Conservation (phyloP, 2,329 filamentous ascomycete genomes). For the Ophiocordyceps camponoti-rufipedis region DNA sequence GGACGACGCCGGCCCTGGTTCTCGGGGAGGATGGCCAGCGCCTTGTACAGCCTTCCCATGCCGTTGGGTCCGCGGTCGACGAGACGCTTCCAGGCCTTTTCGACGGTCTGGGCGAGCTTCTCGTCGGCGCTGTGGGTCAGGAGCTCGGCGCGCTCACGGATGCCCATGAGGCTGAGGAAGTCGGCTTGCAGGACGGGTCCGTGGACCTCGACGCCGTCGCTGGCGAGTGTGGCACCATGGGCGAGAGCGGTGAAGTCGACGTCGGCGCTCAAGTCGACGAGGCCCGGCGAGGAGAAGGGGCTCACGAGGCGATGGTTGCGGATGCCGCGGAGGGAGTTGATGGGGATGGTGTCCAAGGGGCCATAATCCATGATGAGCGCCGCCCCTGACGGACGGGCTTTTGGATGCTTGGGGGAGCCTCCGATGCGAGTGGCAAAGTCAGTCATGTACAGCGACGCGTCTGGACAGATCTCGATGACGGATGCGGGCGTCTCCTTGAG, state of each 20-base stretch:
- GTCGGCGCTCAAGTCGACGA: constrained; percentile 78
- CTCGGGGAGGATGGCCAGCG: constrained; percentile 74
- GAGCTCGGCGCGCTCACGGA: constrained; percentile 55
- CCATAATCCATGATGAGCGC: constrained; percentile 96
- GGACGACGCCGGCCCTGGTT: constrained; percentile 56
- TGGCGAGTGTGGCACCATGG: constrained; percentile 60
- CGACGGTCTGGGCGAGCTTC: constrained; percentile 40
- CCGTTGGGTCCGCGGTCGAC: constrained; percentile 68
- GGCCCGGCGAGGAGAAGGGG: constrained; percentile 62
- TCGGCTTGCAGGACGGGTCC: constrained; percentile 73
- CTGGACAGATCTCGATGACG: constrained; percentile 78
- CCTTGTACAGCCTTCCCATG: constrained; percentile 94
- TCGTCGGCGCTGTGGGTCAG: constrained; percentile 32
- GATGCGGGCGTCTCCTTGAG: constrained; percentile 51
- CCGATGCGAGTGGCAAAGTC: constrained; percentile 79
- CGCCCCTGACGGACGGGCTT: constrained; percentile 53
- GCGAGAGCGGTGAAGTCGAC: constrained; percentile 84
- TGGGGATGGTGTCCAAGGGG: constrained; percentile 55
- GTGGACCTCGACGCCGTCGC: constrained; percentile 72
- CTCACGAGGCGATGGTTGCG: constrained; percentile 56
- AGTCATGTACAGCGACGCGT: constrained; percentile 59
- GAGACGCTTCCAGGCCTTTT: constrained; percentile 61
- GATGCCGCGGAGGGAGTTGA: constrained; percentile 85
- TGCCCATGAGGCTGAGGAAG: constrained; percentile 70
- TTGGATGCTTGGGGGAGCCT: constrained; percentile 36